phyloP scores from a whole-genome alignment of 768 basidiomycete genomes.

The Lactarius pseudohatsudake region DNA sequence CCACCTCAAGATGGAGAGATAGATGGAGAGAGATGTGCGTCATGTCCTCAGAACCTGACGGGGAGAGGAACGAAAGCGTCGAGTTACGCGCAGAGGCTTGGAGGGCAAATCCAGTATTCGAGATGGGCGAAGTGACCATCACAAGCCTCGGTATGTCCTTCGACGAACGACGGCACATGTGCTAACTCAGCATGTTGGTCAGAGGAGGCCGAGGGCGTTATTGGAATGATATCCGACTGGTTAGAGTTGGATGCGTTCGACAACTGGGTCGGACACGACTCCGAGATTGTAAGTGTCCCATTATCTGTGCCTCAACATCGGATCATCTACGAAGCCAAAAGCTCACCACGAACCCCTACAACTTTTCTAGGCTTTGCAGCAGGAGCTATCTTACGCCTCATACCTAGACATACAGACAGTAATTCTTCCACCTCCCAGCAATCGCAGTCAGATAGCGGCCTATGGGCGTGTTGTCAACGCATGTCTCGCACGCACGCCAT shows the following conservation, averaged over 20 bases:
- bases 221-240: conserved; percentile 89
- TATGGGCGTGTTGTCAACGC: conserved; percentile 90
- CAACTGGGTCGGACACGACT: conserved; percentile 93
- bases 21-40: conserved; percentile 92
- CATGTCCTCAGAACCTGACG: conserved; percentile 46
- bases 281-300: conserved; percentile 74
- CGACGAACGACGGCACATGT: conserved; percentile 17
- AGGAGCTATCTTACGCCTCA: conserved; percentile 90
- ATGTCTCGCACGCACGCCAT: conserved; percentile 66
- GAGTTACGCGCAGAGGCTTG: conserved; percentile 79
- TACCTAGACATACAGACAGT: conserved; percentile 86
- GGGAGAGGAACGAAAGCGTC: conserved; percentile 42
- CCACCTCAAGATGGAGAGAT: conserved; percentile 80
- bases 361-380: conserved; percentile 72
- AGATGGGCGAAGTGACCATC: conserved; percentile 83
- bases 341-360: conserved; percentile 7
- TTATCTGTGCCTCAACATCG: conserved; percentile 10
- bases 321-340: not conserved
- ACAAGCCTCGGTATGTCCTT: conserved; percentile 74
- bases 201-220: conserved; percentile 76
- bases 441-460: conserved; percentile 81
- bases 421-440: conserved; percentile 85
- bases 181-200: conserved; percentile 1
- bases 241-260: conserved; percentile 90
- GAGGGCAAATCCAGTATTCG: conserved; percentile 80